These are phyloP conservation scores for Trichoderma asperellum DNA, from an alignment of 2,329 filamentous ascomycete genomes.

Conservation along the genomic window DNA sequence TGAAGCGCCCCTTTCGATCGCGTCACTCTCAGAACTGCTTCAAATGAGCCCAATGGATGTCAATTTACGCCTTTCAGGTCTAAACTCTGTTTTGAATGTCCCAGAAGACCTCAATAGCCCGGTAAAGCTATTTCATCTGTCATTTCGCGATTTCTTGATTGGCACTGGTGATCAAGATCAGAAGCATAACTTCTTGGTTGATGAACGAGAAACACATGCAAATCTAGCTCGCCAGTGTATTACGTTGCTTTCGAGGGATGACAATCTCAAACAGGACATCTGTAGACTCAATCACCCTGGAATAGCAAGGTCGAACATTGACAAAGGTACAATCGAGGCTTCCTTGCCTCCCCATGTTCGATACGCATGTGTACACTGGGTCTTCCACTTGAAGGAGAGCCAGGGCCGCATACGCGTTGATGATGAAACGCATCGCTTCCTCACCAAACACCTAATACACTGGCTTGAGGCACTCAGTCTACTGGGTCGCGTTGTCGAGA, in stretches of 20 bases:
- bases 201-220: neutral
- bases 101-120: slow-evolving; percentile 32
- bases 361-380: slow-evolving; percentile 7
- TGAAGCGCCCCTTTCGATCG: no score
- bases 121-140: slow-evolving; percentile 42
- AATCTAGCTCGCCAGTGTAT: neutral
- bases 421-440: neutral
- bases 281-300: neutral
- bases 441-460: neutral
- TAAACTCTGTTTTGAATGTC: slow-evolving; percentile 37
- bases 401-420: neutral
- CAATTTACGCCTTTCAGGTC: no score
- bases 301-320: neutral
- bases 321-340: neutral
- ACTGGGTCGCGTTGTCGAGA: neutral
- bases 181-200: neutral
- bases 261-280: neutral
- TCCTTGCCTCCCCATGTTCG: neutral
- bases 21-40: no score
- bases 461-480: neutral
- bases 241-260: neutral
- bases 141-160: slow-evolving; percentile 42
- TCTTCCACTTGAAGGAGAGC: neutral
- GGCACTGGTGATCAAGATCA: slow-evolving; percentile 32
- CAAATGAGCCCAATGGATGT: no score